Evolutionary conservation across 176 grass and related monocot species (phyloP), one percentile per base, ranked within the genome.

Genomic region (Aegilops tauschii): DNA sequence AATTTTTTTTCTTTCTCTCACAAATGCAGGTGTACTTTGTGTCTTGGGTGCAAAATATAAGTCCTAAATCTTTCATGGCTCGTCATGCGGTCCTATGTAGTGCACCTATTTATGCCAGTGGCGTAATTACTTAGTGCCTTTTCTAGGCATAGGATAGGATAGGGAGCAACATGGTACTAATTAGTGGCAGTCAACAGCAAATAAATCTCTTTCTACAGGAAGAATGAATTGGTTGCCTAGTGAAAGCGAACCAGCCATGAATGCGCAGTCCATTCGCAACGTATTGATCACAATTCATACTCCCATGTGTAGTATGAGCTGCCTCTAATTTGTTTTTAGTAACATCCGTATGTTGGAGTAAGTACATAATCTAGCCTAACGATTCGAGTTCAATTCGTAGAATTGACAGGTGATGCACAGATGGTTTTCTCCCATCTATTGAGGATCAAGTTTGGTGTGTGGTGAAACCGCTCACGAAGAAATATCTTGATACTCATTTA

Each of bases 211-310:
- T 30, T 64, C 72, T 86, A 70, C 50, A 63, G 70, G 17, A 77
- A 82, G 80, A 84, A 87, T 67, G 66, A 80, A 83, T 25, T 58
- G 80, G 12, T 44, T 75, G 67, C 66, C 35, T 80, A 29, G 67
- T 74, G 63, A 87, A 61, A 29, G 67, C 67, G 63, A 87, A 61
- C 83, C 42, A 79, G 63, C 80, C 56, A 52, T 87, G 56, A 31
- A 67, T 73, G 74, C 42, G 61, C 39, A 66, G 80, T 79, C 73
- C 54, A 83, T 78, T 50, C 12, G 73, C 36, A 86, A 25, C n/a
- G 40, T 74, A 85, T 81, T 75, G 59, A 80, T 75, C 80, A 74
- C 56, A 73, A 80, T 67, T 84, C 74, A 83, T 66, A 44, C 40
- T n/a, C 1, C 10, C 18, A 28, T 32, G 40, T 44, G 70, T 7